Evolutionary conservation across 2,329 filamentous ascomycete genomes (phyloP).

Genomic region (Pseudogymnoascus sp.): DNA sequence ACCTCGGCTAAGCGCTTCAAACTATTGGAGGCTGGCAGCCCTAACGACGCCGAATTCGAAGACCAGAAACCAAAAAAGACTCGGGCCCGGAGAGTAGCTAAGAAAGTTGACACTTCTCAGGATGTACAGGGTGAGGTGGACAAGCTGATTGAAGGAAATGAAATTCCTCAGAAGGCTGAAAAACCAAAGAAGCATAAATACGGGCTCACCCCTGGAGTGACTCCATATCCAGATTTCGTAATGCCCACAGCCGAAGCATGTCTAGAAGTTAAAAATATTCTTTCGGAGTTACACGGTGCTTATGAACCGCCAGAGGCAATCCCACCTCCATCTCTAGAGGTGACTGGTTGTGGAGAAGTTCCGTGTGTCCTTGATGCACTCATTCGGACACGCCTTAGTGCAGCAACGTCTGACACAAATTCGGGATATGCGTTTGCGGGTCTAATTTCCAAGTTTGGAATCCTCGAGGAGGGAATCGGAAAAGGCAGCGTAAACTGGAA

Average conservation of each 20-base stretch:
- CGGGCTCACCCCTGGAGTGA: slow-evolving; percentile 44
- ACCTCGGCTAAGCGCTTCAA: neutral
- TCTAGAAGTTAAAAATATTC: slow-evolving; percentile 56
- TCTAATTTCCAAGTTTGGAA: slow-evolving; percentile 56
- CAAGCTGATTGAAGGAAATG: slow-evolving; percentile 8
- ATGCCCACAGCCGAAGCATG: slow-evolving; percentile 63
- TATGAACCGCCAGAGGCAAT: slow-evolving; percentile 57
- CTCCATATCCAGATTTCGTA: slow-evolving; percentile 60
- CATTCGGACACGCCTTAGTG: slow-evolving; percentile 45
- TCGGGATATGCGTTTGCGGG: slow-evolving; percentile 59
- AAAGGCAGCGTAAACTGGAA: slow-evolving; percentile 71
- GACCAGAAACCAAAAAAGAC: slow-evolving; percentile 4
- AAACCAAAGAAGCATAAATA: slow-evolving; percentile 36
- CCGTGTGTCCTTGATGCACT: slow-evolving; percentile 47
- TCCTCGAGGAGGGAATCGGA: slow-evolving; percentile 53
- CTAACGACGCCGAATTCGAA: neutral
- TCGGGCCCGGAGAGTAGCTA: neutral
- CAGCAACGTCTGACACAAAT: slow-evolving; percentile 40
- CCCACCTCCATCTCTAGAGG: slow-evolving; percentile 59
- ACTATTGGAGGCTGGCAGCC: neutral
- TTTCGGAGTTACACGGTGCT: slow-evolving; percentile 58
- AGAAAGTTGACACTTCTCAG: slow-evolving; percentile 9
- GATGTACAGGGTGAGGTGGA: slow-evolving; percentile 14
- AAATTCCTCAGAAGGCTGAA: slow-evolving; percentile 10
- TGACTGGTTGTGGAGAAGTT: slow-evolving; percentile 59